These are phyloP conservation scores for Periglandula ipomoeae DNA, from an alignment of 2,329 filamentous ascomycete genomes.

Conservation along the genomic window DNA sequence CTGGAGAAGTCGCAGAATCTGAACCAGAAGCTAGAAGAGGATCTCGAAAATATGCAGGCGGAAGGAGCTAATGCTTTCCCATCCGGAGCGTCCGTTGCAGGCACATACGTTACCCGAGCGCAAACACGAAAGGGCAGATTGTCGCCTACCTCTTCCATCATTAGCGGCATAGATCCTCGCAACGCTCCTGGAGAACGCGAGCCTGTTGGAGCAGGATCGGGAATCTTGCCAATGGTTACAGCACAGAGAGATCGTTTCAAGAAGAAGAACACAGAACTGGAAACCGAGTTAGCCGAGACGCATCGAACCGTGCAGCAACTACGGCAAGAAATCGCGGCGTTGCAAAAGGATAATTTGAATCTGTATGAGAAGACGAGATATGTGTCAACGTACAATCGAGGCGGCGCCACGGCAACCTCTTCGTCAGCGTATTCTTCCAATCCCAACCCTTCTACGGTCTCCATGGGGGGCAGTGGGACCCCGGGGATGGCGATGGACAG, in stretches of 20 bases:
- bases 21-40: conserved; percentile 83
- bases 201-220: conserved; percentile 64
- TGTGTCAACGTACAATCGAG: conserved; percentile 83
- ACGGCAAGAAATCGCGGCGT: conserved; percentile 78
- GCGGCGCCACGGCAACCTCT: conserved; percentile 48
- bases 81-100: conserved; percentile 83
- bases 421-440: conserved; percentile 59
- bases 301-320: conserved; percentile 77
- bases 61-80: conserved; percentile 78
- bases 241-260: conserved; percentile 98
- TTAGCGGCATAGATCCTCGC: conserved; percentile 84
- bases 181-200: conserved; percentile 41
- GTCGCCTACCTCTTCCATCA: conserved; percentile 95
- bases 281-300: conserved; percentile 77
- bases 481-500: conserved; percentile 67
- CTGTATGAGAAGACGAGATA: conserved; percentile 98
- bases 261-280: conserved; percentile 84
- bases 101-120: conserved; percentile 66
- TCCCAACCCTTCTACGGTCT: conserved; percentile 66
- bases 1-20: conserved; percentile 77
- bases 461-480: conserved; percentile 43
- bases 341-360: conserved; percentile 93
- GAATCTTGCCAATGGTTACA: conserved; percentile 95
- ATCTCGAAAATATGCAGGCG: conserved; percentile 78
- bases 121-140: conserved; percentile 58